Evolutionary conservation across 2,329 filamentous ascomycete genomes (phyloP), one percentile per base, ranked within the genome.

Genomic region (Cryphonectria nitschkei): DNA sequence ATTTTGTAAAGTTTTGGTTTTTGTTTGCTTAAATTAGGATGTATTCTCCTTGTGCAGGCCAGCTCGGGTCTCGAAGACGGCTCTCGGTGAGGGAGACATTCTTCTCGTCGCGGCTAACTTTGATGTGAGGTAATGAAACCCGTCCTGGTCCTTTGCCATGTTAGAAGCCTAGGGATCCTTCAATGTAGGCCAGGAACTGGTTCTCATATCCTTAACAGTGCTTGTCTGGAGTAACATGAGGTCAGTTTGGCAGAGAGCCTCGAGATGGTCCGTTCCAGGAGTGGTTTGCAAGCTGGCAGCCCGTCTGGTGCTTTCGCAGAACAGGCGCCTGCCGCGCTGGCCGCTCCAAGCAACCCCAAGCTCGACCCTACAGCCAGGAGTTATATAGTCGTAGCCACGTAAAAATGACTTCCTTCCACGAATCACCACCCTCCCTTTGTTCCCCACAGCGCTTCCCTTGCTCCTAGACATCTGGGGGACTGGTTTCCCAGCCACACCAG

Each of bases 31-130:
- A 50, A 69, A 67, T 54, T 63, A 60, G 65, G 63, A 52, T 67
- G 63, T 70, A 16, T 29, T 70, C 70, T 72, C 68, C 64, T 52
- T 68, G 68, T 63, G 64, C 67, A 67, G 65, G 65, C 67, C 54
- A 68, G 64, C 68, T 67, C 65, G 34, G 29, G 50, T 66, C 61
- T 65, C 65, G 41, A 70, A 54, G 41, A 64, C 50, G 54, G 29
- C 37, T 56, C 67, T 54, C 67, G 39, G 22, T n/a, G 22, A 54
- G 11, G 43, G 67, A 60, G 62, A n/a, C 29, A 50, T 50, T 65
- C 68, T 67, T 68, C 34, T 67, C 37, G 43, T 43, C 64, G 70
- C 70, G 56, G 68, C 64, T 68, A 64, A 34, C 54, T n/a, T 67
- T 67, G 29, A 50, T 61, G 50, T 43, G 56, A 65, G 52, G 46